Evolutionary conservation across 768 basidiomycete species (phyloP), one percentile per base, ranked within the genome.

Genomic region (Filobasidium wieringae): DNA sequence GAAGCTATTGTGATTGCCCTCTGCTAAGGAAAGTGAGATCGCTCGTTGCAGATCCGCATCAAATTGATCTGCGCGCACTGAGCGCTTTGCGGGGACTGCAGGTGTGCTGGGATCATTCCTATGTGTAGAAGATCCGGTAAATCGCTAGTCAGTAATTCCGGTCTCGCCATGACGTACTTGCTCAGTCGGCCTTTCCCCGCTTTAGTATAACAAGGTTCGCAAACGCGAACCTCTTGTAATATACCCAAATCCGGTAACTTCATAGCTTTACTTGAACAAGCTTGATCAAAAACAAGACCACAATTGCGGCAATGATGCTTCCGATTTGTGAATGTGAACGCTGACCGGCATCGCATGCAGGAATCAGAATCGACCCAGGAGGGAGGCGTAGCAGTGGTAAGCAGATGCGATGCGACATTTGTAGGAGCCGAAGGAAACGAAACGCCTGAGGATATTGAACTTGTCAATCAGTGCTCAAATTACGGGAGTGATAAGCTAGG

Each of bases 251-350:
- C 87, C 4, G 95, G 93, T 24, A 97, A 78, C 0, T 88, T 77
- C 73, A 88, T 81, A 2, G 79, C 76, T 73, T 89, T 87, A 32
- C 86, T 84, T 0, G 89, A 92, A 72, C 95, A 99, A 39, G 82
- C 79, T 55, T 92, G 89, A 74, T 96, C 93, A 68, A 95, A 97
- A 14, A 97, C 90, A 70, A 86, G 84, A 7, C 95, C 95, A 74
- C 95, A 99, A 72, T 96, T 96, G 14, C 95, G 83, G 71, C 95
- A 99, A 68, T 99, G 95, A 67, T 99, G 95, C 71, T 96, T 96
- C 51, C 95, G 81, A 70, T 97, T 97, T 30, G 91, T 95, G 71
- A 96, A 91, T 0, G 84, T 82, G 74, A 99, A 99, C 0, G 88
- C 72, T 0, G 86, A 84, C 17, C 95, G 82, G 73, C 95, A 99